phyloP scores from a whole-genome alignment of 768 basidiomycete genomes.

The Clathrus columnatus region DNA sequence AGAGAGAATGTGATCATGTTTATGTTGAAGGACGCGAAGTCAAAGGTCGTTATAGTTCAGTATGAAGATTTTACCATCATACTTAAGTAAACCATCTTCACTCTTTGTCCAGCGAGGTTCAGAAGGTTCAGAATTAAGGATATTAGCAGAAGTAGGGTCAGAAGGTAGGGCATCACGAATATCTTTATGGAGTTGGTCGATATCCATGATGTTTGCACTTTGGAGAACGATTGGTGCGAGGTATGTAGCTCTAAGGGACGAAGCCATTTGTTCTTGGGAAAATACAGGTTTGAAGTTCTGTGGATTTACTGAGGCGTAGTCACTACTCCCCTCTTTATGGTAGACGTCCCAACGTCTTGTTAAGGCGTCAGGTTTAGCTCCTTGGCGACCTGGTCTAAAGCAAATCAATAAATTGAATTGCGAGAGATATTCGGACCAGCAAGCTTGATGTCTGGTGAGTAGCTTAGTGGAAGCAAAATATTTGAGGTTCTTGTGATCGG shows the following conservation, averaged over 20 bases:
- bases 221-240: conserved; percentile 8
- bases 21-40: conserved; percentile 21
- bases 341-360: conserved; percentile 19
- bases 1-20: conserved; percentile 29
- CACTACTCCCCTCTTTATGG: conserved; percentile 18
- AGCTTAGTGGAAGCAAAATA: conserved; percentile 20
- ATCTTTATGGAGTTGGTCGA: conserved; percentile 14
- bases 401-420: conserved; percentile 27
- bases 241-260: conserved; percentile 16
- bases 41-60: conserved; percentile 22
- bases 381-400: conserved; percentile 19
- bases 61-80: conserved; percentile 23
- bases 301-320: conserved; percentile 18
- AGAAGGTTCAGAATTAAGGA: not conserved
- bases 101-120: not conserved
- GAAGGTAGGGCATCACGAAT: not conserved
- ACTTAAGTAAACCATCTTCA: conserved; percentile 17
- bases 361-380: conserved; percentile 17
- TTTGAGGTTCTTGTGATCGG: conserved; percentile 1
- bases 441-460: conserved; percentile 22
- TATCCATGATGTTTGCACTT: conserved; percentile 15
- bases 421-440: conserved; percentile 30
- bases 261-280: conserved; percentile 15
- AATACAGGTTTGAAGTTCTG: conserved; percentile 20
- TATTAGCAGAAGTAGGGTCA: not conserved